Conservation (phyloP, 2,329 filamentous ascomycete genomes). For the Grosmannia penicillata region DNA sequence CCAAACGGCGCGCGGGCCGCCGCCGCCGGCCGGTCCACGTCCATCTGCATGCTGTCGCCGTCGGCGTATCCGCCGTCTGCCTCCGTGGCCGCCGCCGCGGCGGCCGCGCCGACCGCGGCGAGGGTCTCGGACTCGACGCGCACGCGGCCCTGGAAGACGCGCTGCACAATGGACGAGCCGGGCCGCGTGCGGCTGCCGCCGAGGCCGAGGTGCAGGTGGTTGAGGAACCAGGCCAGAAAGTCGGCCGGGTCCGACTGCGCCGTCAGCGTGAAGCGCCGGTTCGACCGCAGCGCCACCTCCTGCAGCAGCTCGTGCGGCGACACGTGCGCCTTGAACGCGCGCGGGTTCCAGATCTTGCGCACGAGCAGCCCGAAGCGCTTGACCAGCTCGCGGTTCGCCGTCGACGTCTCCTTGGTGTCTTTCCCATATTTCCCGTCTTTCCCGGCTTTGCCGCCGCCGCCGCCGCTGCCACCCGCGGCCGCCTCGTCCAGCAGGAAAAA, state of each 20-base stretch:
- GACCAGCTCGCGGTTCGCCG: constrained; percentile 58
- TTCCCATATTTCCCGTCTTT: not conserved
- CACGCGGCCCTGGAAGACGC: constrained; percentile 83
- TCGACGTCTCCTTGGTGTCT: not conserved
- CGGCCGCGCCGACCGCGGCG: constrained; percentile 9
- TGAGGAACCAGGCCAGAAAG: constrained; percentile 94
- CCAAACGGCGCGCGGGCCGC: not conserved
- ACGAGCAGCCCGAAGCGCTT: constrained; percentile 80
- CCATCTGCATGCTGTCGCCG: constrained; percentile 9
- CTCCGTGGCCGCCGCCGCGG: constrained; percentile 5
- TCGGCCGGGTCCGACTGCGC: constrained; percentile 90
- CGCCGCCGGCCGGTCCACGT: not conserved
- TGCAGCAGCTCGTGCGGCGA: constrained; percentile 95
- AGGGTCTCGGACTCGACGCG: constrained; percentile 70
- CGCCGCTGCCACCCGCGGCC: constrained; percentile 15
- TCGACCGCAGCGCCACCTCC: constrained; percentile 79
- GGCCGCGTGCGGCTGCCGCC: constrained; percentile 82
- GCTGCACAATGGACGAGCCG: constrained; percentile 73
- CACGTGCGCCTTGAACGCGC: constrained; percentile 91
- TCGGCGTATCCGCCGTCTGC: not conserved
- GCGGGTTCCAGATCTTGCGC: constrained; percentile 95
- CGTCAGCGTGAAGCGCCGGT: constrained; percentile 83
- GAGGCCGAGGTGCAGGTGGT: constrained; percentile 82
- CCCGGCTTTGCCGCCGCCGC: not conserved
- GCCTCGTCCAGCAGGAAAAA: constrained; percentile 84